Conservation (phyloP, 1,284 basidiomycete species). For the Albatrellus sp. region DNA sequence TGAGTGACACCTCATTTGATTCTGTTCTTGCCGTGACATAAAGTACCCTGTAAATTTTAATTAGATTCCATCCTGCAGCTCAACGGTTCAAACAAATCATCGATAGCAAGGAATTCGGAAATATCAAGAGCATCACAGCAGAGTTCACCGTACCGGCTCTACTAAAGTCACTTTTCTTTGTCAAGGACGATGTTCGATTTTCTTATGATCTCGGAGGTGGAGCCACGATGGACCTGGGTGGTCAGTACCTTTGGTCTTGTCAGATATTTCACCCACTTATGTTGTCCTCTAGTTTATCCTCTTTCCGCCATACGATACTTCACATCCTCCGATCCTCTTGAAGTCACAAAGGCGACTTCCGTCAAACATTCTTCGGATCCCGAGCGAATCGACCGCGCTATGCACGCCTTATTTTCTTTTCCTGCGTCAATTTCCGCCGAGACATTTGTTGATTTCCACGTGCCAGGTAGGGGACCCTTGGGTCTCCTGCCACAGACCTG, state of each 20-base stretch:
- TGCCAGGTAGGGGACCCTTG: too few species aligned
- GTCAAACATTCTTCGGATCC: too few species aligned
- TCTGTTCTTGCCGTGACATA: not conserved
- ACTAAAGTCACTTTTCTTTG: conserved; percentile 25
- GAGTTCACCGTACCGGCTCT: conserved; percentile 16
- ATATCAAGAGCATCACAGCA: conserved; percentile 19
- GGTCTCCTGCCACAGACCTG: too few species aligned
- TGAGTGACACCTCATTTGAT: not conserved
- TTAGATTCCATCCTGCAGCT: conserved; percentile 31
- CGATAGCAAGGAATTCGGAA: conserved; percentile 25
- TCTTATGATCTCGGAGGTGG: conserved; percentile 53
- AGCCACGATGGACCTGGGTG: conserved; percentile 55
- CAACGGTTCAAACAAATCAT: conserved; percentile 26
- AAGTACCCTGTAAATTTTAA: not conserved
- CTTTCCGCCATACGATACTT: too few species aligned
- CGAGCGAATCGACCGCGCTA: too few species aligned
- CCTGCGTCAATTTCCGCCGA: too few species aligned
- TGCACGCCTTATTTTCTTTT: too few species aligned
- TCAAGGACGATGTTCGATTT: conserved; percentile 40
- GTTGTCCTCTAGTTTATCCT: too few species aligned
- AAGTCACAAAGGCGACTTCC: too few species aligned
- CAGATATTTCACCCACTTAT: conserved; percentile 13
- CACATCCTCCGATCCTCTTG: too few species aligned
- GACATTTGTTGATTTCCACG: too few species aligned
- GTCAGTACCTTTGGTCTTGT: too few species aligned